These are phyloP conservation scores for Erigeron canadensis DNA, from an alignment of 129 eudicot genomes.

Conservation along the genomic window DNA sequence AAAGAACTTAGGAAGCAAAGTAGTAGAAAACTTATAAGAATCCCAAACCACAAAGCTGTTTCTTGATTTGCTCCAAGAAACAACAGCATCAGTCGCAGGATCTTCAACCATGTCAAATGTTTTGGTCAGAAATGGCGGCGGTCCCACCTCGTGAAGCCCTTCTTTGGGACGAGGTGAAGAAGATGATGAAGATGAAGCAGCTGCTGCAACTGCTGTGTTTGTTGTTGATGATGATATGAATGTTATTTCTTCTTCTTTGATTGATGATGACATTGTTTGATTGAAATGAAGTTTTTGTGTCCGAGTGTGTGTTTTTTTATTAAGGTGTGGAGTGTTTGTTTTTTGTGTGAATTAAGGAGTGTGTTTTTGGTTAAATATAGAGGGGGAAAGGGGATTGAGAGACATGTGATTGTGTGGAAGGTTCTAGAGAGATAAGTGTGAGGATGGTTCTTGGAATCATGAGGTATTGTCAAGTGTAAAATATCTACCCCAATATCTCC, in stretches of 20 bases:
- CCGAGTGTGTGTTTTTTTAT: not conserved
- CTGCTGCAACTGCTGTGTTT: slow-evolving; percentile 4
- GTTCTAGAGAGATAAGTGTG: slow-evolving; percentile 20
- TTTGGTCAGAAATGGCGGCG: slow-evolving; percentile 88
- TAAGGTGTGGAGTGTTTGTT: not conserved
- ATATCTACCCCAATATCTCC: no score
- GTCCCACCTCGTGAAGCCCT: slow-evolving; percentile 72
- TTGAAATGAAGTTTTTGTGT: not conserved
- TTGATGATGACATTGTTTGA: slow-evolving; percentile 27
- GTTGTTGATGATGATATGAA: slow-evolving; percentile 24
- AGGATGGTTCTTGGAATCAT: slow-evolving; percentile 22
- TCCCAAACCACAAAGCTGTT: slow-evolving; percentile 95
- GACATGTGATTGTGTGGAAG: slow-evolving; percentile 16
- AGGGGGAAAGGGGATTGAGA: not conserved
- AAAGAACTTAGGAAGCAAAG: slow-evolving; percentile 70
- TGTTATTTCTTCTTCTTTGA: slow-evolving; percentile 49
- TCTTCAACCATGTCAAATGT: slow-evolving; percentile 91
- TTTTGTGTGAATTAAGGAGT: slow-evolving; percentile 5
- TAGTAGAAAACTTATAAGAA: slow-evolving; percentile 58
- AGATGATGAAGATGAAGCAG: slow-evolving; percentile 42
- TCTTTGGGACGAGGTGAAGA: slow-evolving; percentile 63
- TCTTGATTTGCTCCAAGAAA: slow-evolving; percentile 72
- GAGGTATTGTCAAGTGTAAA: no score
- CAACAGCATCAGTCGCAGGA: slow-evolving; percentile 70
- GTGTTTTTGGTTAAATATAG: not conserved